These are phyloP conservation scores for Debaryomyces subglobosus DNA, from an alignment of 1,139 yeast species.

Conservation along the genomic window DNA sequence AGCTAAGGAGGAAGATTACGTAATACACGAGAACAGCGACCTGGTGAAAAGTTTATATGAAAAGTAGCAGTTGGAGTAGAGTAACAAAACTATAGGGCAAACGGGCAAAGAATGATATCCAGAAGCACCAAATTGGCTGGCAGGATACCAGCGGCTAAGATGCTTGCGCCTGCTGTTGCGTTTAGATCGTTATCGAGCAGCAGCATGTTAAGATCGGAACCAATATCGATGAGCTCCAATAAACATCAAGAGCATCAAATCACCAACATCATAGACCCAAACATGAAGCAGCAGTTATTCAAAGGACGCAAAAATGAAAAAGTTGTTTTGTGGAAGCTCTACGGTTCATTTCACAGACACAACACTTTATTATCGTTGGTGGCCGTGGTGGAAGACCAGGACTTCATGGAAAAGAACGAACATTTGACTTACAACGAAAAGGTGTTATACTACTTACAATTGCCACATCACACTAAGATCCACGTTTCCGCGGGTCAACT, in stretches of 20 bases:
- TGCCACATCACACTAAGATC: slow-evolving; percentile 75
- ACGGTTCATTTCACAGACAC: slow-evolving; percentile 77
- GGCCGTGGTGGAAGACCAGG: slow-evolving; percentile 68
- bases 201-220: background rate
- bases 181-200: background rate
- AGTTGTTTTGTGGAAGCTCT: slow-evolving; percentile 65
- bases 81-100: background rate
- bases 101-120: slow-evolving; percentile 5
- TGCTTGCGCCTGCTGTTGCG: background rate
- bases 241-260: background rate
- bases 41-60: slow-evolving; percentile 7
- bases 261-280: slow-evolving; percentile 9
- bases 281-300: slow-evolving; percentile 10
- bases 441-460: slow-evolving; percentile 74
- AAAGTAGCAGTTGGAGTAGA: background rate
- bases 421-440: slow-evolving; percentile 68
- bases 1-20: background rate
- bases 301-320: slow-evolving; percentile 28
- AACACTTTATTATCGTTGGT: slow-evolving; percentile 80
- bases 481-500: slow-evolving; percentile 72
- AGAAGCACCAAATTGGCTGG: slow-evolving; percentile 4
- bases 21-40: background rate
- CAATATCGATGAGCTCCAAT: background rate
- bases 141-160: slow-evolving; percentile 3
- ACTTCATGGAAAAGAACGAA: slow-evolving; percentile 59